Conservation (phyloP, 2,329 filamentous ascomycete species). For the Aureobasidium sp. region DNA sequence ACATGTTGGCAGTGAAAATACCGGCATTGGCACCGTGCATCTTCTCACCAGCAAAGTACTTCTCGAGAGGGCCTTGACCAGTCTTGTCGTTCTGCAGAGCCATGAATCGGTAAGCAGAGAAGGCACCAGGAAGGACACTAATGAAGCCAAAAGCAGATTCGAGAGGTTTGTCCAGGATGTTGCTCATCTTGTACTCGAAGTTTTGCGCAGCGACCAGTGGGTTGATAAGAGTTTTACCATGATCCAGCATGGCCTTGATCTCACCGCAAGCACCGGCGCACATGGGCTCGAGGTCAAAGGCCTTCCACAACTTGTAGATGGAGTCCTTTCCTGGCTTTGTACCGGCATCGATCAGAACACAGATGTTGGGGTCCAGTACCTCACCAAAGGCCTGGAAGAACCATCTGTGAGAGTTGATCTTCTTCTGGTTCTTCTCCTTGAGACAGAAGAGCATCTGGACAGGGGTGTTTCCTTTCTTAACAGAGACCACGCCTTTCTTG, state of each 20-base stretch:
- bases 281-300: slow-evolving; percentile 95
- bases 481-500: slow-evolving; percentile 78
- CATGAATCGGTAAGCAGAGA: slow-evolving; percentile 94
- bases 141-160: slow-evolving; percentile 98
- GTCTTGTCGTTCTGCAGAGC: slow-evolving; percentile 96
- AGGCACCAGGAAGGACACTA: slow-evolving; percentile 88
- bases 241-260: slow-evolving; percentile 94
- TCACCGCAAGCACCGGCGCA: slow-evolving; percentile 96
- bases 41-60: slow-evolving; percentile 95
- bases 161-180: slow-evolving; percentile 94
- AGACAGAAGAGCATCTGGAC: slow-evolving; percentile 96
- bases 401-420: slow-evolving; percentile 99
- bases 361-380: slow-evolving; percentile 90
- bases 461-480: slow-evolving; percentile 76
- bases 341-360: slow-evolving; percentile 89
- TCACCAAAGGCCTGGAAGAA: slow-evolving; percentile 96
- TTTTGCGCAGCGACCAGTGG: slow-evolving; percentile 94
- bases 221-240: slow-evolving; percentile 81
- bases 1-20: slow-evolving; percentile 99
- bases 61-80: slow-evolving; percentile 82
- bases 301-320: slow-evolving; percentile 97
- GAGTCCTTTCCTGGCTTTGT: slow-evolving; percentile 90
- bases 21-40: slow-evolving; percentile 88
- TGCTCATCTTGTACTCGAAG: slow-evolving; percentile 99
- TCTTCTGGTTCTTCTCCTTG: slow-evolving; percentile 99